Evolutionary conservation across 345 rosid species (phyloP).

Genomic region (Linum tenue): DNA sequence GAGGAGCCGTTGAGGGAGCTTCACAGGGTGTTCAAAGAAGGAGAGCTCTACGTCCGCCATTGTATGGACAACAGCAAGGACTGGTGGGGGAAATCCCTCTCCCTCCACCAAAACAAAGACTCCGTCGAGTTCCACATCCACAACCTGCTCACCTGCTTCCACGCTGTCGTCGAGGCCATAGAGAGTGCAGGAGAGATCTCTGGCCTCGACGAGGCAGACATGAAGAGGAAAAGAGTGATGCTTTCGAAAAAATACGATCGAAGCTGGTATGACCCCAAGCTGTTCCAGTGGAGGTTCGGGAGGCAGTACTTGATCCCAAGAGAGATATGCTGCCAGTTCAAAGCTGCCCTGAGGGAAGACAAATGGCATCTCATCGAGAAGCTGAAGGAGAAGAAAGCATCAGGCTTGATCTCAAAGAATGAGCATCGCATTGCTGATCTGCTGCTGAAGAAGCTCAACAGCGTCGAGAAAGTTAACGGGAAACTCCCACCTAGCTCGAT

Average conservation of each 20-base stretch:
- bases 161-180: conserved; percentile 68
- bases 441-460: conserved; percentile 49
- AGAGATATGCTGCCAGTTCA: conserved; percentile 43
- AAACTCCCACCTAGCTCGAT: conserved; percentile 58
- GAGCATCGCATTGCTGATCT: conserved; percentile 56
- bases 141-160: conserved; percentile 59
- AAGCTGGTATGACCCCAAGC: conserved; percentile 69
- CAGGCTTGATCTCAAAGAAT: conserved; percentile 37
- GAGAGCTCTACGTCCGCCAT: conserved; percentile 61
- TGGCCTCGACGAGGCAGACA: conserved; percentile 73
- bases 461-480: conserved; percentile 28
- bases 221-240: conserved; percentile 58
- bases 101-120: conserved; percentile 71
- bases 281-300: conserved; percentile 68
- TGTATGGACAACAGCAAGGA: conserved; percentile 54
- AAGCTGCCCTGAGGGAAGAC: conserved; percentile 65
- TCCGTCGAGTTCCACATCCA: conserved; percentile 74
- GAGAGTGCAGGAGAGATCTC: conserved; percentile 79
- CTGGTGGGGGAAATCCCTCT: conserved; percentile 76
- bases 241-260: conserved; percentile 59
- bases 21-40: conserved; percentile 68
- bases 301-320: conserved; percentile 62
- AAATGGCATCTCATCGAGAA: conserved; percentile 60
- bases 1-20: conserved; percentile 74
- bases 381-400: conserved; percentile 44